Evolutionary conservation across 2,329 filamentous ascomycete genomes (phyloP).

Genomic region (Alternaria tenuissima): DNA sequence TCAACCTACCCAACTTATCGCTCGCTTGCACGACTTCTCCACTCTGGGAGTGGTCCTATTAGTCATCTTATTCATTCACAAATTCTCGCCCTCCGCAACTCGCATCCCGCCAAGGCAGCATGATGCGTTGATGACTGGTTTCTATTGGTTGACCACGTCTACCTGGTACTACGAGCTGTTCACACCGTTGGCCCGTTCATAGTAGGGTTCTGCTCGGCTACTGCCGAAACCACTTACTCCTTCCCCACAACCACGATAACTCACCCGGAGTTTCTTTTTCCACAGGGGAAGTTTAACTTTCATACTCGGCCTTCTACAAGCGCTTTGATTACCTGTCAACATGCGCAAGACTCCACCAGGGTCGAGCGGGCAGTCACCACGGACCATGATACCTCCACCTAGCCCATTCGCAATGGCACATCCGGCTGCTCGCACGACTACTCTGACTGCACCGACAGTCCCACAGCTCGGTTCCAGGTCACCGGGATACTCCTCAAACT

Average conservation of each 20-base stretch:
- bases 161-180: conserved; percentile 25
- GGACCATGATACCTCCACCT: conserved; percentile 44
- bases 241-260: conserved; percentile 36
- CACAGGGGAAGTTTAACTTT: conserved; percentile 7
- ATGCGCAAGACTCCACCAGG: conserved; percentile 45
- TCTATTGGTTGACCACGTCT: conserved; percentile 36
- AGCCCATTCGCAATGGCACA: conserved; percentile 43
- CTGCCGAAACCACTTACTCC: conserved; percentile 40
- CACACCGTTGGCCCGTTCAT: conserved; percentile 37
- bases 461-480: conserved; percentile 42
- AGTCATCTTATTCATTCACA: conserved; percentile 25
- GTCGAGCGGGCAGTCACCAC: conserved; percentile 45
- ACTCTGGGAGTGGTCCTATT: conserved; percentile 39
- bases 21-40: conserved; percentile 35
- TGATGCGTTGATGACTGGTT: conserved; percentile 32
- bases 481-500: conserved; percentile 40
- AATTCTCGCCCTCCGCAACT: conserved; percentile 15
- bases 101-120: conserved; percentile 30
- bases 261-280: conserved; percentile 10
- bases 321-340: conserved; percentile 16
- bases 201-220: conserved; percentile 44
- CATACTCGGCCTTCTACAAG: conserved; percentile 9
- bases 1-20: conserved; percentile 29
- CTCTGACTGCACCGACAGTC: conserved; percentile 41
- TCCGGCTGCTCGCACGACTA: conserved; percentile 32